A percentile compares a stretch with the other conserved stretches of the same genome.
These are phyloP conservation scores for Lablab purpureus DNA, from an alignment of 306 rosid species.

Conservation along the genomic window DNA sequence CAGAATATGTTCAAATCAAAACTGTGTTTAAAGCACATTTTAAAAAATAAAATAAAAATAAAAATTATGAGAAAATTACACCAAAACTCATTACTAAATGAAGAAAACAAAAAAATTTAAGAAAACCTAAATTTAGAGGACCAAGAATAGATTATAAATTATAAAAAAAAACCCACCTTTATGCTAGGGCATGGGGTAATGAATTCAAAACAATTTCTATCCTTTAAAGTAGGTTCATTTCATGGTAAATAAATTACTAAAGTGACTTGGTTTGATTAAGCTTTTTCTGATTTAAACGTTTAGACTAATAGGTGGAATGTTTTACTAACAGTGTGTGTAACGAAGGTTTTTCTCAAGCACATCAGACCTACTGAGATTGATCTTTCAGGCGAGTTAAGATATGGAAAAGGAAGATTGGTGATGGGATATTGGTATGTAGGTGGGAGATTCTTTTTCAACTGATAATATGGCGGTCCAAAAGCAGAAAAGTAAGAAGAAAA, in stretches of 20 bases:
- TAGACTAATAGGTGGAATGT: not conserved
- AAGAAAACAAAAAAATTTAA: no score
- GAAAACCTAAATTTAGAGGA: no score
- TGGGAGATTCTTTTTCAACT: not conserved
- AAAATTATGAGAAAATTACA: no score
- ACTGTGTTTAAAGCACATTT: no score
- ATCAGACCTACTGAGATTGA: not conserved
- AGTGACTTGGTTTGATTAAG: not conserved
- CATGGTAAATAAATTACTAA: not conserved
- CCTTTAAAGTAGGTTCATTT: not conserved
- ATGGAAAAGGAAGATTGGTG: not conserved
- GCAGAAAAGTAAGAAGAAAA: not conserved
- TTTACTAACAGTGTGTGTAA: not conserved
- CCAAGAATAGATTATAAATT: not conserved
- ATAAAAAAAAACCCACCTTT: not conserved
- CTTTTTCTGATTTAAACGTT: not conserved
- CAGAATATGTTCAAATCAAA: not conserved
- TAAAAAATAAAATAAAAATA: no score
- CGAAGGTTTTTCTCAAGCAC: not conserved
- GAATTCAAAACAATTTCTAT: not conserved
- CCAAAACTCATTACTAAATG: no score
- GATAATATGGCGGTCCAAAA: not conserved
- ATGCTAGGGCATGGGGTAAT: not conserved
- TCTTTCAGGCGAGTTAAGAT: not conserved
- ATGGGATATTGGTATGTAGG: not conserved